Evolutionary conservation across 345 rosid genomes (phyloP).

Genomic region (Acer yangbiense): DNA sequence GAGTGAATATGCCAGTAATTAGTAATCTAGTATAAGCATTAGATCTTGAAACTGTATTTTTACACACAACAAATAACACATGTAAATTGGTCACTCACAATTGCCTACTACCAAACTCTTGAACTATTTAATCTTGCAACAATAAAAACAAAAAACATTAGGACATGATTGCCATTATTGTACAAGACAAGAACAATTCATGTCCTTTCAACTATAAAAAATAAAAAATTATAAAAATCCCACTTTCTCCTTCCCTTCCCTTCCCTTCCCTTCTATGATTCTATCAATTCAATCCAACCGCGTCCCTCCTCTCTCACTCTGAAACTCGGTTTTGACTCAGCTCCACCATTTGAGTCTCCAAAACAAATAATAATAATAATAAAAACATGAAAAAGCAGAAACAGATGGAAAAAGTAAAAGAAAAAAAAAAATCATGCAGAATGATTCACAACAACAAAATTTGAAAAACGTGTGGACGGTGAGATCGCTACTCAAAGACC

Average conservation of each 20-base stretch:
- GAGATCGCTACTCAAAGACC: neutral
- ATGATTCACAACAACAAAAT: constrained; percentile 19
- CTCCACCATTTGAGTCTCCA: too few relatives aligned
- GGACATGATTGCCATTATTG: constrained; percentile 9
- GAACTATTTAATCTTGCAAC: neutral
- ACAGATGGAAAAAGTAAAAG: too few relatives aligned
- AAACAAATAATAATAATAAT: too few relatives aligned
- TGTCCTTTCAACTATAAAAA: neutral
- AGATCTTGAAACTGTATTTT: too few relatives aligned
- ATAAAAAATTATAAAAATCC: neutral
- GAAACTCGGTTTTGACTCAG: constrained; percentile 42
- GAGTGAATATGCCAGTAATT: too few relatives aligned
- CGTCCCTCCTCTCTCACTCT: constrained; percentile 19
- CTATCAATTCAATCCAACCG: constrained; percentile 10
- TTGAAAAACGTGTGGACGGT: constrained; percentile 86
- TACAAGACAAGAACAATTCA: neutral
- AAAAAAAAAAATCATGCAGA: neutral
- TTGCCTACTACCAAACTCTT: neutral
- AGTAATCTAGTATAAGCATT: too few relatives aligned
- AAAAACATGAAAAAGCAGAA: neutral
- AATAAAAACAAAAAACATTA: neutral
- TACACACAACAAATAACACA: too few relatives aligned
- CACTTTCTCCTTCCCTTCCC: constrained; percentile 10
- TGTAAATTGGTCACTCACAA: neutral
- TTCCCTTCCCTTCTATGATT: neutral